Percentiles rank a stretch among this genome's conserved stretches.
These are phyloP conservation scores for Ceratobasidium sp. DNA, from an alignment of 1,284 basidiomycete genomes.

Conservation along the genomic window DNA sequence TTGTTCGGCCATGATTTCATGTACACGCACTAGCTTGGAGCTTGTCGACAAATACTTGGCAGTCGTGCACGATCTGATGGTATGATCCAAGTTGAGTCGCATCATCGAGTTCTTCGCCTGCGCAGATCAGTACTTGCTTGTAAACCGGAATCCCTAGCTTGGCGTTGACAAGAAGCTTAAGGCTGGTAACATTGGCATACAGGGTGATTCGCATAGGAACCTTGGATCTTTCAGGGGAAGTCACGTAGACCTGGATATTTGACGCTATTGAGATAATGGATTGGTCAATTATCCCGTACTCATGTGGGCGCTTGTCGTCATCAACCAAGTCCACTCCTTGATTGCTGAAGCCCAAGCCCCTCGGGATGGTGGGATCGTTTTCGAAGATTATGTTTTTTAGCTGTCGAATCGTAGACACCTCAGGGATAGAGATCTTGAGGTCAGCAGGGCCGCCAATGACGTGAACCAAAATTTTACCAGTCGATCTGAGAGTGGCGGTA, in stretches of 20 bases:
- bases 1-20: no score
- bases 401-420: background rate
- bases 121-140: background rate
- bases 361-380: background rate
- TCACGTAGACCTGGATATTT: constrained; percentile 13
- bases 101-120: constrained; percentile 21
- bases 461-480: background rate
- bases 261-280: constrained; percentile 1
- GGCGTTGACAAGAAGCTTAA: background rate
- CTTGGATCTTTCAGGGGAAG: background rate
- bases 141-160: background rate
- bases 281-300: constrained; percentile 3
- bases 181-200: constrained; percentile 19
- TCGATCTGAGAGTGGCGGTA: background rate
- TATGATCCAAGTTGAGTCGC: constrained; percentile 8
- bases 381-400: background rate
- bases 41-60: background rate
- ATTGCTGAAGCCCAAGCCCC: background rate
- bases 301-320: constrained; percentile 2
- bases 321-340: background rate
- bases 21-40: no score
- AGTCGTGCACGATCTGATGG: background rate
- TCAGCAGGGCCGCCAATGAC: background rate
- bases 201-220: constrained; percentile 13
- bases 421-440: background rate